Percentiles rank a stretch among this genome's conserved stretches.
These are phyloP conservation scores for Hypholoma fasciculare DNA, from an alignment of 768 basidiomycete genomes.

Conservation along the genomic window DNA sequence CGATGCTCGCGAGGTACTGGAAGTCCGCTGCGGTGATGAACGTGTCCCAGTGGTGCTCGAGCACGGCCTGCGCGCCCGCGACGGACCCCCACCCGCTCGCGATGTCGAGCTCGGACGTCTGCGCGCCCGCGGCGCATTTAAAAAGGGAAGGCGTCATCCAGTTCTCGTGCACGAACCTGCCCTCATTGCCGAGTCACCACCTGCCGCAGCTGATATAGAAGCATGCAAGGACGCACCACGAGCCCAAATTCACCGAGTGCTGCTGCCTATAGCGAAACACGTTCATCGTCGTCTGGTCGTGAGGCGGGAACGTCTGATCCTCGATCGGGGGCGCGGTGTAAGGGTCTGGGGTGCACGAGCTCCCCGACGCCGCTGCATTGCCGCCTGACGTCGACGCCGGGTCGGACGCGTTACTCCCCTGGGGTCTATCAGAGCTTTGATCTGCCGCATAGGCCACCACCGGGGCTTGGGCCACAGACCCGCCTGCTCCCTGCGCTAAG, in stretches of 20 bases:
- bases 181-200: neutral
- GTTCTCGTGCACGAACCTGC: conserved; percentile 69
- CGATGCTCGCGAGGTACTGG: conserved; percentile 59
- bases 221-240: conserved; percentile 40
- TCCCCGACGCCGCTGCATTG: neutral
- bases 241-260: conserved; percentile 64
- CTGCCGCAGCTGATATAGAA: neutral
- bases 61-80: conserved; percentile 41
- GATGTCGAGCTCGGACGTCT: conserved; percentile 62
- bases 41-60: conserved; percentile 79
- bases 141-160: conserved; percentile 78
- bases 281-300: conserved; percentile 46
- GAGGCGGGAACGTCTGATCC: conserved; percentile 44
- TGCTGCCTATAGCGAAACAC: conserved; percentile 65
- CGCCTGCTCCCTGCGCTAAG: neutral
- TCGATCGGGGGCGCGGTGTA: conserved; percentile 28
- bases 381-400: neutral
- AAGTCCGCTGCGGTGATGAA: conserved; percentile 71
- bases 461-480: neutral
- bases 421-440: neutral
- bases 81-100: conserved; percentile 59
- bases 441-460: neutral
- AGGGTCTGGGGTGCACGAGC: conserved; percentile 27
- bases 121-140: conserved; percentile 49
- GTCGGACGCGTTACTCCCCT: neutral